Evolutionary conservation across 169 alveolate species (phyloP).

Genomic region (Plasmodium berghei): DNA sequence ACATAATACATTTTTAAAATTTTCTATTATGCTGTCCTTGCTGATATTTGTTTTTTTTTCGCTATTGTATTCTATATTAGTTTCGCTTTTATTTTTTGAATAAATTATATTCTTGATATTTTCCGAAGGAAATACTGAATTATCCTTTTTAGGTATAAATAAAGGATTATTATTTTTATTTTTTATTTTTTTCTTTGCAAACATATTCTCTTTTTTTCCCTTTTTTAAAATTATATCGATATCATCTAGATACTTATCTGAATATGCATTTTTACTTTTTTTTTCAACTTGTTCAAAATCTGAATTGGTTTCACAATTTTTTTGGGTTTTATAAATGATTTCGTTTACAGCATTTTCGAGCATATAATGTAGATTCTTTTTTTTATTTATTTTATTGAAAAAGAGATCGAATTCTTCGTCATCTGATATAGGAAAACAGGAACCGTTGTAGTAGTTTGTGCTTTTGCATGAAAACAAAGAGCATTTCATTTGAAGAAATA

Average conservation of each 20-base stretch:
- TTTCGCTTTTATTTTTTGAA: constrained; percentile 21
- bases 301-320: constrained; percentile 26
- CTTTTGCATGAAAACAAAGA: constrained; percentile 54
- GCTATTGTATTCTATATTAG: not conserved
- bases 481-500: constrained; percentile 23
- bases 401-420: constrained; percentile 48
- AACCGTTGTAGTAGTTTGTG: constrained; percentile 30
- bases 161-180: not conserved
- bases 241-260: constrained; percentile 52
- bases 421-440: constrained; percentile 13
- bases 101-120: constrained; percentile 50
- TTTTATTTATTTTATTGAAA: constrained; percentile 8
- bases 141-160: not conserved
- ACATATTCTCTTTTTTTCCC: constrained; percentile 41
- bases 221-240: constrained; percentile 67
- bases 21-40: constrained; percentile 48
- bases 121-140: constrained; percentile 25
- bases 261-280: not conserved
- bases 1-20: constrained; percentile 59
- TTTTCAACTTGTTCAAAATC: constrained; percentile 68
- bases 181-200: constrained; percentile 19
- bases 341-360: constrained; percentile 49
- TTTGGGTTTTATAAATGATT: constrained; percentile 43
- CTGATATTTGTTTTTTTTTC: constrained; percentile 3
- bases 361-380: constrained; percentile 23